Evolutionary conservation across 805 yeast species (phyloP).

Genomic region (Lipomyces lipofer): DNA sequence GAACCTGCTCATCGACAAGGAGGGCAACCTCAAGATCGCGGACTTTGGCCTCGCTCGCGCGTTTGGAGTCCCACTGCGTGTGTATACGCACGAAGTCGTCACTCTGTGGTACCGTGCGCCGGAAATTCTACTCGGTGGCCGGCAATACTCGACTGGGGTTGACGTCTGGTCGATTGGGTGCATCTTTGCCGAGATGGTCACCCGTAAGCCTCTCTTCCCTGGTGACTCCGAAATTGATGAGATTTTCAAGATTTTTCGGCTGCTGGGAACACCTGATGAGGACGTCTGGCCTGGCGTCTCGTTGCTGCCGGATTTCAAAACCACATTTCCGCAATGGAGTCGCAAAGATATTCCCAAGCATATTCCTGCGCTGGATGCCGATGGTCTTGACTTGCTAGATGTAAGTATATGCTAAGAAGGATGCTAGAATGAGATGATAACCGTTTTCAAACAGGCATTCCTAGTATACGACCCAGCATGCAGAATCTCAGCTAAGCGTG

Average conservation of each 20-base stretch:
- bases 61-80: conserved; percentile 94
- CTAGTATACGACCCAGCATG: conserved; percentile 90
- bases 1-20: conserved; percentile 89
- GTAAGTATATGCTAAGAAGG: conserved; percentile 11
- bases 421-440: no score
- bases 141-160: conserved; percentile 96
- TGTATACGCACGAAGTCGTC: conserved; percentile 97
- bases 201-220: conserved; percentile 91
- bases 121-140: conserved; percentile 91
- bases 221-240: conserved; percentile 98
- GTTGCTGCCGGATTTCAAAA: conserved; percentile 86
- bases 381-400: conserved; percentile 81
- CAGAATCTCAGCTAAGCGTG: conserved; percentile 91
- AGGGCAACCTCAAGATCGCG: conserved; percentile 86
- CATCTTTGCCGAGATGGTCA: conserved; percentile 96
- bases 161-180: conserved; percentile 99
- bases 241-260: conserved; percentile 86
- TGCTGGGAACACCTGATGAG: conserved; percentile 92
- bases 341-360: conserved; percentile 65
- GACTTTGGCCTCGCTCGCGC: conserved; percentile 97
- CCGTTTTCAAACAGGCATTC: conserved; percentile 57
- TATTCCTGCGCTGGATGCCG: conserved; percentile 76
- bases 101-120: conserved; percentile 98
- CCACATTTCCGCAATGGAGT: conserved; percentile 89
- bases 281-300: conserved; percentile 93